A percentile compares a stretch with the other conserved stretches of the same genome.
Conservation (phyloP, 495 filamentous ascomycete species). For the Neohortaea acidophila region DNA sequence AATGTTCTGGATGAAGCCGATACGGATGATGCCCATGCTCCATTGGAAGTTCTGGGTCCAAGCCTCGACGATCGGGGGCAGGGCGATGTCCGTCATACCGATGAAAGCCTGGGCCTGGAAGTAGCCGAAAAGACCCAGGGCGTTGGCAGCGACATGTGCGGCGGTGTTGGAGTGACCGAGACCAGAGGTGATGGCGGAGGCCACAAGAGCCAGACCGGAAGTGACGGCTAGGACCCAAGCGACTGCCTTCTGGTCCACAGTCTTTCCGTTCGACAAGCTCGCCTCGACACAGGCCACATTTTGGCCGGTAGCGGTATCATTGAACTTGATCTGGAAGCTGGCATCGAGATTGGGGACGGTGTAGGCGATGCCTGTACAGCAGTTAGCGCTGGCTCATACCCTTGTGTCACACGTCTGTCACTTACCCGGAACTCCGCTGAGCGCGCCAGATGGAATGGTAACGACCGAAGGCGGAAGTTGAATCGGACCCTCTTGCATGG, state of each 20-base stretch:
- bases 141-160: slow-evolving; percentile 85
- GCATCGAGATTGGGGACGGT: slow-evolving; percentile 87
- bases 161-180: slow-evolving; percentile 74
- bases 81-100: slow-evolving; percentile 67
- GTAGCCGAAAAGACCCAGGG: slow-evolving; percentile 82
- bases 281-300: slow-evolving; percentile 82
- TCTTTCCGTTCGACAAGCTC: slow-evolving; percentile 79
- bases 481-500: slow-evolving; percentile 80
- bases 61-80: slow-evolving; percentile 77
- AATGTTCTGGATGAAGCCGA: slow-evolving; percentile 75
- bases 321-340: slow-evolving; percentile 67
- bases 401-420: too few species aligned
- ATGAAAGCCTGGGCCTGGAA: slow-evolving; percentile 96
- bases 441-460: too few species aligned
- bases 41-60: slow-evolving; percentile 99
- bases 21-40: slow-evolving; percentile 91
- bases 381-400: too few species aligned
- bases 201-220: slow-evolving; percentile 61
- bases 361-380: slow-evolving; percentile 52
- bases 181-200: slow-evolving; percentile 31
- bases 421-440: too few species aligned
- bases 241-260: slow-evolving; percentile 76
- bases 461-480: too few species aligned
- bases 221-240: slow-evolving; percentile 83
- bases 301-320: slow-evolving; percentile 36